Percentiles rank a stretch among this genome's conserved stretches.
phyloP scores from a whole-genome alignment of 83 land plant species.

The Picea abies region DNA sequence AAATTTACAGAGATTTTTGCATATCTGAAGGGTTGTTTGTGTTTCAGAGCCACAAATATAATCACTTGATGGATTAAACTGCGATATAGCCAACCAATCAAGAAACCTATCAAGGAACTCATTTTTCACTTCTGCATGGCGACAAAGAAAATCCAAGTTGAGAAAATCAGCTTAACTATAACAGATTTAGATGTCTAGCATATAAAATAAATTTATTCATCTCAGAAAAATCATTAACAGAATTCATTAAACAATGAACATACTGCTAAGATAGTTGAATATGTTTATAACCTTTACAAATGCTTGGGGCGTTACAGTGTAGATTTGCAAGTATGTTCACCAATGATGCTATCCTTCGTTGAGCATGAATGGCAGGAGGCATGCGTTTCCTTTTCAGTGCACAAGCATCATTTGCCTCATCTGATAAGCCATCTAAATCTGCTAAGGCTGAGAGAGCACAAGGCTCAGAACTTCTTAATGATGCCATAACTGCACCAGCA shows the following conservation, averaged over 20 bases:
- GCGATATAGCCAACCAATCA: constrained; percentile 40
- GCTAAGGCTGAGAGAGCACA: constrained; percentile 7
- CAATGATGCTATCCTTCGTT: constrained; percentile 74
- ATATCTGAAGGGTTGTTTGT: constrained; percentile 54
- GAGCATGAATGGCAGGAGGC: constrained; percentile 59
- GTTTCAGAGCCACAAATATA: constrained; percentile 30
- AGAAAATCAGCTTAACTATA: neutral
- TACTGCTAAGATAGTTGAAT: neutral
- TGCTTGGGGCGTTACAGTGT: constrained; percentile 76
- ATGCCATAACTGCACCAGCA: constrained; percentile 63
- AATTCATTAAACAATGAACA: neutral
- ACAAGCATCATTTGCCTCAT: constrained; percentile 35
- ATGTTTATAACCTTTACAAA: constrained; percentile 71
- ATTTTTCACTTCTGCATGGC: constrained; percentile 73
- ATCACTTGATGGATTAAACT: constrained; percentile 22
- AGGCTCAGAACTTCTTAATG: constrained; percentile 13
- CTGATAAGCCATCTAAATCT: constrained; percentile 15
- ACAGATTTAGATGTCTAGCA: constrained; percentile 1
- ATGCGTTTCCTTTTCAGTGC: constrained; percentile 30
- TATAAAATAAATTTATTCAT: constrained; percentile 8
- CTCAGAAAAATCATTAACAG: neutral
- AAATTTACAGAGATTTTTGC: constrained; percentile 71
- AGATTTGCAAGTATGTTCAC: constrained; percentile 93
- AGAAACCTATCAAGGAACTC: constrained; percentile 62
- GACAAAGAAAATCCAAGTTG: neutral